Conservation (phyloP, 2,329 filamentous ascomycete genomes). For the Colletotrichum liaoningense region DNA sequence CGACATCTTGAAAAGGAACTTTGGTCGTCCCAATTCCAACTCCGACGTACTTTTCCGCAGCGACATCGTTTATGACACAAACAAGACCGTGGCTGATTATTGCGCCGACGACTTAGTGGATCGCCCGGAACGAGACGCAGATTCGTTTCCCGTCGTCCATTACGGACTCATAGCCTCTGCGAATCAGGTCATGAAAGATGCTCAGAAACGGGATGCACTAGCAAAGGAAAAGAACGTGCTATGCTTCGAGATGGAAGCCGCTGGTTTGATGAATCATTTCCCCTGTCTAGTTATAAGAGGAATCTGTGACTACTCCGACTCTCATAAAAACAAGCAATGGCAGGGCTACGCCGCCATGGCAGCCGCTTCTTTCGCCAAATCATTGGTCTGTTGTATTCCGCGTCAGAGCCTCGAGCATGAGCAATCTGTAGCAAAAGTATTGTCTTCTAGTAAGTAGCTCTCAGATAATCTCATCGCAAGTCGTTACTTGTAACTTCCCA, state of each 20-base stretch:
- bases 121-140: background rate
- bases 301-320: background rate
- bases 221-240: conserved; percentile 47
- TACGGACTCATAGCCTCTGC: conserved; percentile 49
- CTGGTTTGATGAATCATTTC: background rate
- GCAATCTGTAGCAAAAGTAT: background rate
- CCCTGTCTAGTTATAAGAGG: background rate
- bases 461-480: too few species aligned
- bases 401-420: background rate
- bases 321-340: background rate
- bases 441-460: too few species aligned
- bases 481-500: too few species aligned
- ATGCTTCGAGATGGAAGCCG: conserved; percentile 29
- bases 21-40: background rate
- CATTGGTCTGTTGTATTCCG: background rate
- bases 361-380: background rate
- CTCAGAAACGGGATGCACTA: conserved; percentile 44
- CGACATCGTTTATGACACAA: background rate
- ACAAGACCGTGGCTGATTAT: background rate
- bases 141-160: conserved; percentile 37
- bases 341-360: background rate
- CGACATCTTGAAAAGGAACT: background rate
- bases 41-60: background rate
- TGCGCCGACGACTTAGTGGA: background rate
- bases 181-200: conserved; percentile 46